A percentile compares a stretch with the other conserved stretches of the same genome.
Conservation (phyloP, 2,329 filamentous ascomycete species). For the Fusarium robinianum region DNA sequence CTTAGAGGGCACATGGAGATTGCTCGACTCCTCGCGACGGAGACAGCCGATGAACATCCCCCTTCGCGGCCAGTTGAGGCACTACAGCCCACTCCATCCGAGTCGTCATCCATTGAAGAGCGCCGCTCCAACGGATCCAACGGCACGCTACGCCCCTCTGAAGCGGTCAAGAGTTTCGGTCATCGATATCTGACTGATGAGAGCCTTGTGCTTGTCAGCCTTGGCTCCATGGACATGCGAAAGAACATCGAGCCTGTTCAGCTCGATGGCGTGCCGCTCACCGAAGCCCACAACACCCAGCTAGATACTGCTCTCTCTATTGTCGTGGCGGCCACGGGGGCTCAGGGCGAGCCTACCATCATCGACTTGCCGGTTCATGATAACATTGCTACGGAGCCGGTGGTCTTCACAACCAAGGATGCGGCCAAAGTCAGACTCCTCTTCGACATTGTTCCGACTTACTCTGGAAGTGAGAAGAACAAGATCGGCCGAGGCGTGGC, state of each 20-base stretch:
- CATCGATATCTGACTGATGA: constrained; percentile 92
- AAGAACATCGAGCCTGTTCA: constrained; percentile 81
- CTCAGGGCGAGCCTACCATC: constrained; percentile 82
- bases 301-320: constrained; percentile 92
- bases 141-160: constrained; percentile 57
- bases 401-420: constrained; percentile 83
- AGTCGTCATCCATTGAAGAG: constrained; percentile 64
- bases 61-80: constrained; percentile 27
- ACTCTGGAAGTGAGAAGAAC: constrained; percentile 85
- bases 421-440: constrained; percentile 81
- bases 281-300: constrained; percentile 87
- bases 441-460: constrained; percentile 95
- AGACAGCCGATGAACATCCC: constrained; percentile 44
- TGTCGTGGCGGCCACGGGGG: constrained; percentile 84
- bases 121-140: constrained; percentile 59
- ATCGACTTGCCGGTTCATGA: constrained; percentile 94
- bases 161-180: constrained; percentile 92
- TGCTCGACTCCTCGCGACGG: constrained; percentile 67
- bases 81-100: constrained; percentile 38
- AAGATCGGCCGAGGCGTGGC: constrained; percentile 90
- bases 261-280: constrained; percentile 84
- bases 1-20: constrained; percentile 86
- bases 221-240: constrained; percentile 93
- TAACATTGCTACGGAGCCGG: constrained; percentile 89
- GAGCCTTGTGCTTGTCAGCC: constrained; percentile 86